Base-by-base conservation (phyloP, 2,329 filamentous ascomycete species). In the Sclerotiophoma versabilis region DNA sequence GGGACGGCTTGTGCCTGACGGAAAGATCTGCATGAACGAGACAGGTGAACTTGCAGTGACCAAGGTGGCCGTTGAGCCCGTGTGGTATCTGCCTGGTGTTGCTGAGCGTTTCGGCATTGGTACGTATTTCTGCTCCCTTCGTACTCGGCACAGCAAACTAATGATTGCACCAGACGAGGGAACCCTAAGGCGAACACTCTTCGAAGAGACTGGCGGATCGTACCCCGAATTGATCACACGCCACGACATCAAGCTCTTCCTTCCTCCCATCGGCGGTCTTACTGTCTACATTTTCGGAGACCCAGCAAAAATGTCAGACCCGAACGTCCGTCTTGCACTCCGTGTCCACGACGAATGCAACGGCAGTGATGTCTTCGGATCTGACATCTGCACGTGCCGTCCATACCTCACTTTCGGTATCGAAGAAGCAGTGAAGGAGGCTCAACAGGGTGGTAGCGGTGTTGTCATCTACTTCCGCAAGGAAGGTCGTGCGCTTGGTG, bases 391-490 rank as follows among this genome's bases (percentile, higher is more conserved):
- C 79, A 98, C 95, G 10, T 98, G 93, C 76, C 85, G 91, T 51
- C 95, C 95, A 14, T 98, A 98, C 74, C 86, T 98, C 52, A 96
- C 96, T 70, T 98, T 96, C 73, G 95, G 95, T 57, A 96, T 99
- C 58, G 92, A 96, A 70, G 95, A 99, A 76, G 95, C 95, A 11
- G 93, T 99, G 65, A 96, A 96, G 71, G 92, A 98, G 77, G 95
- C 95, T 10, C 95, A 98, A 74, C 92, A 90, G 51, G 93, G 93
- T 47, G 93, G 93, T 41, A 93, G 89, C 65, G 93, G 93, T 51
- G 92, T 97, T 19, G 95, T 98, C 48, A 97, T 98, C 73, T 99
- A 99, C 76, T 99, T 98, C 85, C 87, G 95, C 64, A 99, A 99
- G 75, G 95, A 99, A 80, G 95, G 95, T 26, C 86, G 95, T 64